phyloP scores from a whole-genome alignment of 257 asterid genomes.

The Euphrasia confusa region DNA sequence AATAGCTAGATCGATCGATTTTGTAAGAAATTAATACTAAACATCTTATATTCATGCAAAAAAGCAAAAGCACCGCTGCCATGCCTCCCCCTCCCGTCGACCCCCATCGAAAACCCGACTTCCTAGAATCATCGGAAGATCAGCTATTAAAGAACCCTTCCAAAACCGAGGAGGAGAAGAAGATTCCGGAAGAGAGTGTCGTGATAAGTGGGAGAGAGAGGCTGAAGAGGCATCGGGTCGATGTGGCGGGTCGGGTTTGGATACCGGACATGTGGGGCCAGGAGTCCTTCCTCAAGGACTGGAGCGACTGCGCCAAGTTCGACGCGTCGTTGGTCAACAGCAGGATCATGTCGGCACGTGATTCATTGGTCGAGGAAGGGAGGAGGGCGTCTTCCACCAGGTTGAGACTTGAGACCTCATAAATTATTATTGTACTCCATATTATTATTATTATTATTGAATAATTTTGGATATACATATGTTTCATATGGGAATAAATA shows the following conservation, averaged over 20 bases:
- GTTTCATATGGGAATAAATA: too few species aligned
- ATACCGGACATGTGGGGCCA: conserved; percentile 93
- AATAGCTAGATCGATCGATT: too few species aligned
- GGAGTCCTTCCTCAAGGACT: conserved; percentile 66
- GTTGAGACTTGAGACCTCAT: conserved; percentile 35
- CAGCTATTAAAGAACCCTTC: too few species aligned
- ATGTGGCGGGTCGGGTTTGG: conserved; percentile 83
- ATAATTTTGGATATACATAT: neutral
- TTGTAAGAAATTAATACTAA: too few species aligned
- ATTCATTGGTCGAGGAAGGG: conserved; percentile 52
- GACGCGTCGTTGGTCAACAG: conserved; percentile 50
- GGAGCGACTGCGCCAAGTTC: conserved; percentile 68
- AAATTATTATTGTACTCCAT: too few species aligned
- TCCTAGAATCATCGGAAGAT: too few species aligned
- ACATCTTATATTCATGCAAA: neutral
- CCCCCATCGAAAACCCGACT: too few species aligned
- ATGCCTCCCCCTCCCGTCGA: conserved; percentile 9
- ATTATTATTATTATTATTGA: neutral
- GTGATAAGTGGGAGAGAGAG: conserved; percentile 49
- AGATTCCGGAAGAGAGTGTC: neutral
- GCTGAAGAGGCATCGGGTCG: conserved; percentile 72
- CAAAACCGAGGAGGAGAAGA: neutral
- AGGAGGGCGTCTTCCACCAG: conserved; percentile 36
- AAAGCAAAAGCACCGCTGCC: neutral
- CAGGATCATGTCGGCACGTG: conserved; percentile 57